Base-by-base conservation (phyloP, 2,329 filamentous ascomycete genomes). In the Fusarium buxicola region DNA sequence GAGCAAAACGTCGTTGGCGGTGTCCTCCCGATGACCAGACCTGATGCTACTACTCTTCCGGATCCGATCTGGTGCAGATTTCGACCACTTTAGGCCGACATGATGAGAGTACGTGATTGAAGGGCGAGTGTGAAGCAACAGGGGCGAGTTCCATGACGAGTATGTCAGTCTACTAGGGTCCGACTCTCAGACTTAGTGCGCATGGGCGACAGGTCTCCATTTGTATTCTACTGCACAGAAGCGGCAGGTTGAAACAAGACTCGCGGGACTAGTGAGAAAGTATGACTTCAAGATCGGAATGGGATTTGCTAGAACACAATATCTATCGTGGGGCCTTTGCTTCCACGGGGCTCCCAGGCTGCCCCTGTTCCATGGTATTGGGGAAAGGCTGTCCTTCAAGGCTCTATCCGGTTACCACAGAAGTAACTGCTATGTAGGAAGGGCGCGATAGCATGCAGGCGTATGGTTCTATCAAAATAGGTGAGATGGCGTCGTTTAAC, bases 401-500 rank as follows among this genome's bases (percentile, higher is more conserved):
- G 78, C 66, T 73, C 3, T 79, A 79, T 31, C 75, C 74, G 2
- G 71, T 80, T 1, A 71, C 63, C 1, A 78, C 78, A 74, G 75
- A 73, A 6, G 76, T 74, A 0, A 80, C 78, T 1, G 79, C 77
- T 0, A 73, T 76, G 1, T 80, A 77, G 78, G 78, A 80, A 63
- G 72, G 78, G 6, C 80, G 77, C 78, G 75, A 80, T 18, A 72
- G 69, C 15, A 73, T 80, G 60, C 53, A 76, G 8, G 72, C 75
- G 0, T 72, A 79, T 44, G 76, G 76, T 0, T 69, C 55, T 1
- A 72, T 80, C 32, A 80, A 80, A 47, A 72, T 75, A 0, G 74
- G 78, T 0, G 64, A 74, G 24, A 80, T 80, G 78, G 80, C 77
- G 0, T 77, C 73, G 11, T 77, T 78, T 38, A 78, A 81, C 43